phyloP scores from a whole-genome alignment of 495 filamentous ascomycete genomes.

The Hypoxylon fuscum region DNA sequence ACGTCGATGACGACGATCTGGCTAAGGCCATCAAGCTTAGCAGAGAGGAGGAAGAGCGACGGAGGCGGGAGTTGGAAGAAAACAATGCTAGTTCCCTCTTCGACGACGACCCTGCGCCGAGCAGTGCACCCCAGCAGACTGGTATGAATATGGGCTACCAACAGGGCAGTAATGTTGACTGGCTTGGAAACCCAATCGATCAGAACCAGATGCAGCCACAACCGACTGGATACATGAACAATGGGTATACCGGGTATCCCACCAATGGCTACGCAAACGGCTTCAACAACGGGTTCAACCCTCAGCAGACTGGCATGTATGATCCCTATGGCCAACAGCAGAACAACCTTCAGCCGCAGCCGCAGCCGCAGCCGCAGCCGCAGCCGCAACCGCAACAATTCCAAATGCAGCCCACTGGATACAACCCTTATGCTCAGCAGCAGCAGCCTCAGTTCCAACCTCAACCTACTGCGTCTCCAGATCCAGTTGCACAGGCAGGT shows the following conservation, averaged over 20 bases:
- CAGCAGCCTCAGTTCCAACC: conserved; percentile 58
- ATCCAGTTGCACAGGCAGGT: conserved; percentile 71
- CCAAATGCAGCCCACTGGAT: conserved; percentile 52
- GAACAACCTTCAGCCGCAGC: conserved; percentile 63
- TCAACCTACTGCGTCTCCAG: conserved; percentile 60
- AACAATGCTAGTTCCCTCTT: conserved; percentile 87
- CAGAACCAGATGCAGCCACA: conserved; percentile 74
- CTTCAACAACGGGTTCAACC: conserved; percentile 47
- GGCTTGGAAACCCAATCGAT: conserved; percentile 92
- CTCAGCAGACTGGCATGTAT: conserved; percentile 47
- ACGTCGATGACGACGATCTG: conserved; percentile 82
- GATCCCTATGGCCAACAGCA: conserved; percentile 68
- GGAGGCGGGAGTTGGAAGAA: conserved; percentile 88
- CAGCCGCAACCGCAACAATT: conserved; percentile 62
- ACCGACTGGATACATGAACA: conserved; percentile 85
- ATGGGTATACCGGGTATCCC: conserved; percentile 78
- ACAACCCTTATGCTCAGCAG: conserved; percentile 59
- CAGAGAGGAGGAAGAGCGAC: conserved; percentile 88
- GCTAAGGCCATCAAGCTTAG: conserved; percentile 96
- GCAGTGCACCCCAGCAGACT: conserved; percentile 75
- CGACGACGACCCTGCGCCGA: conserved; percentile 76
- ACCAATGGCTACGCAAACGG: conserved; percentile 63
- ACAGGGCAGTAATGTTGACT: conserved; percentile 94
- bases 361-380: conserved; percentile 62
- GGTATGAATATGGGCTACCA: conserved; percentile 96